Conservation (phyloP, 2,329 filamentous ascomycete species). For the Diatrype stigma region DNA sequence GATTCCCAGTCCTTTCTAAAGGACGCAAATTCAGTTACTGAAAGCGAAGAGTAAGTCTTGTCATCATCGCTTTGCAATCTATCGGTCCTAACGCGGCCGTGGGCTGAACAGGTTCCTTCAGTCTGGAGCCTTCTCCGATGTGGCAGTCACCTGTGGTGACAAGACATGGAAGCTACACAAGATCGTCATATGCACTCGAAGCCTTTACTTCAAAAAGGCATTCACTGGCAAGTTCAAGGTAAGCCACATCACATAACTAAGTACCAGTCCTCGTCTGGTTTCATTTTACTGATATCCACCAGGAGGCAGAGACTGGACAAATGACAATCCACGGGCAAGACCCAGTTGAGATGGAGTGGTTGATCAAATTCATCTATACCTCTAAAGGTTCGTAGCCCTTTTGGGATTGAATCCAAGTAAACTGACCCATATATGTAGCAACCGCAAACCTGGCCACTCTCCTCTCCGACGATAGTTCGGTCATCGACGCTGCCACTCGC, state of each 20-base stretch:
- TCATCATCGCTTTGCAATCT: too few species aligned
- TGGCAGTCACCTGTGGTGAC: constrained; percentile 2
- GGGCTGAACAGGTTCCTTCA: background rate
- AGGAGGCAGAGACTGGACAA: background rate
- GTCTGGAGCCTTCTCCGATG: constrained; percentile 6
- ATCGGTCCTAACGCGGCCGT: background rate
- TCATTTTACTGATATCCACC: background rate
- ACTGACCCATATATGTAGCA: background rate
- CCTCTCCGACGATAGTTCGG: background rate
- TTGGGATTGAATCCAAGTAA: background rate
- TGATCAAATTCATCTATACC: constrained; percentile 6
- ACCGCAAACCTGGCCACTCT: background rate
- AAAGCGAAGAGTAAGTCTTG: too few species aligned
- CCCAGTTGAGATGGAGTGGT: constrained; percentile 2
- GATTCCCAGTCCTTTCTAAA: too few species aligned
- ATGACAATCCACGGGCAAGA: background rate
- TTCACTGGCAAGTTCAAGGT: background rate
- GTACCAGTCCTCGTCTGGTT: background rate
- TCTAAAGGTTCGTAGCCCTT: background rate
- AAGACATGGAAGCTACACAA: constrained; percentile 9
- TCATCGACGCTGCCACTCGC: background rate
- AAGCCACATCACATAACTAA: background rate
- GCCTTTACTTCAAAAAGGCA: constrained; percentile 5
- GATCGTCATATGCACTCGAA: constrained; percentile 4
- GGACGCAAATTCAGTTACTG: too few species aligned